phyloP scores from a whole-genome alignment of 192 early-diverging fungal genomes.

The Martensiomyces pterosporus region DNA sequence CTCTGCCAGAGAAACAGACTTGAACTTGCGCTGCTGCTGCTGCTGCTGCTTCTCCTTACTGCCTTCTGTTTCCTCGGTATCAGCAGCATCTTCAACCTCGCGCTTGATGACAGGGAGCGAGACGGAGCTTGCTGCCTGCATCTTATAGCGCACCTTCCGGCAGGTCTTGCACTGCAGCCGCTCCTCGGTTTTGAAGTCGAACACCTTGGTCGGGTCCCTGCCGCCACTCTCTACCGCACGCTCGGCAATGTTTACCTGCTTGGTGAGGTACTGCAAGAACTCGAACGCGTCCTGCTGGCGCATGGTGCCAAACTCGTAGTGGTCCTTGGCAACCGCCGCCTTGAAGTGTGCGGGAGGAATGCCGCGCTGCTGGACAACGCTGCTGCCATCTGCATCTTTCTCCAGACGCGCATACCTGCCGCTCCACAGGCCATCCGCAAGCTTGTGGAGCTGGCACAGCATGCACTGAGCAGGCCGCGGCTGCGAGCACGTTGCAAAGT shows the following conservation, averaged over 20 bases:
- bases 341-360: slow-evolving; percentile 93
- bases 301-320: slow-evolving; percentile 96
- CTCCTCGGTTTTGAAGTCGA: slow-evolving; percentile 78
- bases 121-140: slow-evolving; percentile 49
- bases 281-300: slow-evolving; percentile 98
- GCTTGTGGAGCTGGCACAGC: slow-evolving; percentile 87
- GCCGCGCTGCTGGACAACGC: slow-evolving; percentile 68
- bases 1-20: slow-evolving; percentile 55
- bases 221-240: slow-evolving; percentile 49
- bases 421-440: slow-evolving; percentile 85
- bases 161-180: slow-evolving; percentile 85
- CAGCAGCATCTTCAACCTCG: slow-evolving; percentile 2
- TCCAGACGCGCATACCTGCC: slow-evolving; percentile 77
- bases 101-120: slow-evolving; percentile 70
- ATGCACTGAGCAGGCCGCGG: slow-evolving; percentile 69
- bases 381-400: slow-evolving; percentile 25
- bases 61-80: background rate
- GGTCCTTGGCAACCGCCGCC: slow-evolving; percentile 75
- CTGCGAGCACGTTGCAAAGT: slow-evolving; percentile 36
- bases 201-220: slow-evolving; percentile 71
- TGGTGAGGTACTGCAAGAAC: slow-evolving; percentile 78
- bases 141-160: slow-evolving; percentile 73
- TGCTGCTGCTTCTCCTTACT: slow-evolving; percentile 42
- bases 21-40: slow-evolving; percentile 7
- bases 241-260: slow-evolving; percentile 74